Evolutionary conservation across 176 grass and related monocot species (phyloP).

Genomic region (Paspalum vaginatum): DNA sequence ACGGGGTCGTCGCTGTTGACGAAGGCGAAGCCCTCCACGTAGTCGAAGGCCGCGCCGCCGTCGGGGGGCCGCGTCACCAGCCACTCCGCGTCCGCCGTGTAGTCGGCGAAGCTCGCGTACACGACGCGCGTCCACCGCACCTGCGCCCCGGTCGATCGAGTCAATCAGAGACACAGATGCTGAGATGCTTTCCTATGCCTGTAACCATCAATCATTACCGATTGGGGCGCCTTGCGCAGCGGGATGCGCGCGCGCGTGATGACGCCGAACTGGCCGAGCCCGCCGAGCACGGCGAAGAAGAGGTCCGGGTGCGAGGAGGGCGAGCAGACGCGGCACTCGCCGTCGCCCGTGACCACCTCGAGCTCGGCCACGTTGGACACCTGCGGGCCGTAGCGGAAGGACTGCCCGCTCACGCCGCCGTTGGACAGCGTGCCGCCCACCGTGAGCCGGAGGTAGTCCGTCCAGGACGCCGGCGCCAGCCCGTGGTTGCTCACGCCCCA

Average conservation of each 20-base stretch:
- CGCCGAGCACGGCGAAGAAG: slow-evolving; percentile 87
- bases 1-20: slow-evolving; percentile 67
- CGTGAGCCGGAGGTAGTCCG: slow-evolving; percentile 88
- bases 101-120: slow-evolving; percentile 73
- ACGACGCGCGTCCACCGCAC: slow-evolving; percentile 81
- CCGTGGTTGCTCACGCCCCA: slow-evolving; percentile 67
- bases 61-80: slow-evolving; percentile 56
- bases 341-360: slow-evolving; percentile 73
- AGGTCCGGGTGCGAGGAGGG: slow-evolving; percentile 52
- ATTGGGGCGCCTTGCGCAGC: slow-evolving; percentile 56
- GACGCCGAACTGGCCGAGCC: slow-evolving; percentile 95
- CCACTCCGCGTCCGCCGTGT: slow-evolving; percentile 80
- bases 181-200: no score
- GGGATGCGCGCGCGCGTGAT: slow-evolving; percentile 90
- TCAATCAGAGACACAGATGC: no score
- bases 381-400: slow-evolving; percentile 84
- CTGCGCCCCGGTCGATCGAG: neutral
- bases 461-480: slow-evolving; percentile 79
- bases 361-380: slow-evolving; percentile 85
- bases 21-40: slow-evolving; percentile 92
- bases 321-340: slow-evolving; percentile 66
- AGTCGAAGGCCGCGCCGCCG: slow-evolving; percentile 51
- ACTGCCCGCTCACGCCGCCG: slow-evolving; percentile 90
- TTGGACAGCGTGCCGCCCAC: slow-evolving; percentile 98
- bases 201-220: slow-evolving; percentile 38